A percentile compares a stretch with the other conserved stretches of the same genome.
Evolutionary conservation across 768 basidiomycete genomes (phyloP).

Genomic region (Podaxis sp.): DNA sequence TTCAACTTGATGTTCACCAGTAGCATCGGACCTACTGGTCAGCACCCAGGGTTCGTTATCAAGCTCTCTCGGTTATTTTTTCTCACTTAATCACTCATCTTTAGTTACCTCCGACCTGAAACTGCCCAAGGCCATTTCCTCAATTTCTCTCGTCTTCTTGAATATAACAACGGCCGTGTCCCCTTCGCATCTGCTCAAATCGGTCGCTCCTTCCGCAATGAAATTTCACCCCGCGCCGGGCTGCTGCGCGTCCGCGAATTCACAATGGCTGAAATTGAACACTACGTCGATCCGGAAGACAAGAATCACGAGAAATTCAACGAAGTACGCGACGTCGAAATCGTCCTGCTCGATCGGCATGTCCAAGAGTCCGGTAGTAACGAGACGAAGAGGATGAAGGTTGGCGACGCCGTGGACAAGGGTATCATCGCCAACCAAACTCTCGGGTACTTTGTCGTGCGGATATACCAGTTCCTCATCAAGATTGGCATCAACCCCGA

Average conservation of each 20-base stretch:
- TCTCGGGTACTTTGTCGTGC: conserved; percentile 93
- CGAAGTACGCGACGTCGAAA: conserved; percentile 70
- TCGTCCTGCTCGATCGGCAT: conserved; percentile 77
- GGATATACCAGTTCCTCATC: conserved; percentile 84
- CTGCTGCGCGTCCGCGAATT: conserved; percentile 97
- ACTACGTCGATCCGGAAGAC: conserved; percentile 93
- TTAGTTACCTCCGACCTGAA: conserved; percentile 91
- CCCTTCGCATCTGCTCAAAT: conserved; percentile 98
- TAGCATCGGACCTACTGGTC: conserved; percentile 96
- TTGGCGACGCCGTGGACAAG: conserved; percentile 85
- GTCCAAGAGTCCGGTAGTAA: conserved; percentile 77
- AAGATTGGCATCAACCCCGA: conserved; percentile 86
- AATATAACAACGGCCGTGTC: conserved; percentile 95
- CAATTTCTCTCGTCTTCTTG: conserved; percentile 94
- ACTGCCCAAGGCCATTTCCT: conserved; percentile 99
- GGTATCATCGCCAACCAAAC: conserved; percentile 95
- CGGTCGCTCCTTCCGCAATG: conserved; percentile 94
- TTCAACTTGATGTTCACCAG: conserved; percentile 99
- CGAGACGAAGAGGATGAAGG: conserved; percentile 56
- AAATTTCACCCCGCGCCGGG: conserved; percentile 95
- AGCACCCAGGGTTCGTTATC: conserved; percentile 78
- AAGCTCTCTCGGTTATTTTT: conserved; percentile 5
- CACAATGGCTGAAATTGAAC: conserved; percentile 99
- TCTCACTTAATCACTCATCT: conserved; percentile 5
- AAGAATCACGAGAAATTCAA: conserved; percentile 84